These are phyloP conservation scores for Plasmodium blacklocki DNA, from an alignment of 169 alveolate genomes.

Conservation along the genomic window DNA sequence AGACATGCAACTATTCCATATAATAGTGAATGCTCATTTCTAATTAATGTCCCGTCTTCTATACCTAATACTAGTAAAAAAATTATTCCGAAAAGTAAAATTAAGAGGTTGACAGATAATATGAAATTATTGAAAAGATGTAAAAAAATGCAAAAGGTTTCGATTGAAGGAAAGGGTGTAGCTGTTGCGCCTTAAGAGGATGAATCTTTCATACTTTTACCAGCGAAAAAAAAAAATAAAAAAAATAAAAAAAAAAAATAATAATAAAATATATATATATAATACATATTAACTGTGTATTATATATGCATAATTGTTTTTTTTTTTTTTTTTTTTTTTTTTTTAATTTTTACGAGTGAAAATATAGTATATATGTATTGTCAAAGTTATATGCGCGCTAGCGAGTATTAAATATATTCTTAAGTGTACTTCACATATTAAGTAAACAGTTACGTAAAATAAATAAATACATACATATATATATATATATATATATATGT, in stretches of 20 bases:
- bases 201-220: not conserved
- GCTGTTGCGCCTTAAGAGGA: constrained; percentile 26
- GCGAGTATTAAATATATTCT: too few relatives aligned
- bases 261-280: not conserved
- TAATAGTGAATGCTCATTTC: constrained; percentile 74
- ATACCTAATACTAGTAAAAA: constrained; percentile 31
- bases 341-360: too few relatives aligned
- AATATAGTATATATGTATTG: too few relatives aligned
- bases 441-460: too few relatives aligned
- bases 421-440: too few relatives aligned
- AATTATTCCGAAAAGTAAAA: constrained; percentile 52
- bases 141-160: constrained; percentile 54
- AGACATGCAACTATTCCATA: constrained; percentile 71
- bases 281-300: not conserved
- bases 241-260: not conserved
- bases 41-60: constrained; percentile 73
- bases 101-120: constrained; percentile 53
- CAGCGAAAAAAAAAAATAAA: too few relatives aligned
- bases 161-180: constrained; percentile 72
- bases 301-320: too few relatives aligned
- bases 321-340: too few relatives aligned
- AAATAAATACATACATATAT: too few relatives aligned
- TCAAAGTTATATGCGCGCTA: too few relatives aligned
- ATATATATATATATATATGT: too few relatives aligned
- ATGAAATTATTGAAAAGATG: constrained; percentile 48